Base-by-base conservation (phyloP, 2,329 filamentous ascomycete genomes). In the Curvularia verruculosa region DNA sequence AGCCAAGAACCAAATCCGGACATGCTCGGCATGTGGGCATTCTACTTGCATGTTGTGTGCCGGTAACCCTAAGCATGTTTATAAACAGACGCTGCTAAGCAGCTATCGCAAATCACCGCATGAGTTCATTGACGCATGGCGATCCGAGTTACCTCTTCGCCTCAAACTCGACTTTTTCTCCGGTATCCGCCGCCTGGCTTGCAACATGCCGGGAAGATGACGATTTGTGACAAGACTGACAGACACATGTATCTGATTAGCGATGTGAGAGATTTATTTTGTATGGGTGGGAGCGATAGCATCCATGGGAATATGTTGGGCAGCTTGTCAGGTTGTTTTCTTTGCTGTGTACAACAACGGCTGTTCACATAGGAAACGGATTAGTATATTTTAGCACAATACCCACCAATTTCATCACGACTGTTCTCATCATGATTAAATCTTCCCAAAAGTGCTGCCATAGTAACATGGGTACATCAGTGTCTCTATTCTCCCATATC, bases 11-110 rank as follows among this genome's bases (percentile, higher is more conserved):
- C 56, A 64, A 0, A 77, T 87, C 6, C 76, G 81, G 34, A 62
- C 71, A 36, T 89, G 86, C 63, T 65, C 61, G 0, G 68, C 79
- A 5, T 89, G 87, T 61, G 74, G 70, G 0, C 82, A 87, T 61
- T 84, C 82, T 3, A 80, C 82, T 10, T 89, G 86, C 67, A 66
- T 73, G 1, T 68, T 71, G 5, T 88, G 85, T 62, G 81, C 79
- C 1, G 80, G 81, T 2, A 86, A 85, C 39, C 86, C 86, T 0
- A 61, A 64, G 7, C 84, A 86, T 61, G 60, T 68, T 3, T 85
- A 83, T 54, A 13, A 36, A 1, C 44, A 54, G 4, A 56, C 40
- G 0, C 31, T 63, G 1, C 18, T 55, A 6, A 54, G 31, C 48
- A 34, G 58, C 21, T 31, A 55, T 5, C 79, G 82, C 7, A 65